Conservation (phyloP, 768 basidiomycete species). For the Russula ochroleuca region DNA sequence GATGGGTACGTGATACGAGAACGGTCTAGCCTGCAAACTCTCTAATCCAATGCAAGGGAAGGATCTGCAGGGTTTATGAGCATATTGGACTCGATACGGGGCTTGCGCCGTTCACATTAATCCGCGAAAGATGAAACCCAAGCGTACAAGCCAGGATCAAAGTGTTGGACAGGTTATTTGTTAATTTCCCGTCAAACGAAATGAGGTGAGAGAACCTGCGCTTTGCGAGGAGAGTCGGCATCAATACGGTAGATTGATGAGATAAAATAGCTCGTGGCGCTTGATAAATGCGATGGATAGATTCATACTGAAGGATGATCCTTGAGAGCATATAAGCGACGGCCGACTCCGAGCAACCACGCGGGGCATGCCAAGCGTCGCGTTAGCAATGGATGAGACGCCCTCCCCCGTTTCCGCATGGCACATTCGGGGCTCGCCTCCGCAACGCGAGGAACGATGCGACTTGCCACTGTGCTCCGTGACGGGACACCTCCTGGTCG, state of each 20-base stretch:
- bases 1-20: background rate
- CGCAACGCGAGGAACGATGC: background rate
- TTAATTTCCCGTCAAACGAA: background rate
- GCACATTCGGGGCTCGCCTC: background rate
- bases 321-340: background rate
- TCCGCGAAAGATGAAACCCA: background rate
- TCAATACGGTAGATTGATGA: background rate
- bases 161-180: background rate
- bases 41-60: background rate
- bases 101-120: background rate
- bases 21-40: background rate
- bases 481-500: background rate
- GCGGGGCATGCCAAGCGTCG: background rate
- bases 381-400: background rate
- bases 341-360: slow-evolving; percentile 2
- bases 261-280: background rate
- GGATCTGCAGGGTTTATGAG: background rate
- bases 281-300: background rate
- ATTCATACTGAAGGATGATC: background rate
- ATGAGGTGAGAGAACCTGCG: background rate
- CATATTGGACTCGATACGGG: background rate
- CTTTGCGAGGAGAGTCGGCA: background rate
- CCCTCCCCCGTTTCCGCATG: background rate
- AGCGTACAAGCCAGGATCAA: background rate
- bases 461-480: background rate